Percentiles rank a stretch among this genome's conserved stretches.
phyloP scores from a whole-genome alignment of 306 rosid genomes.

The Malus orientalis region DNA sequence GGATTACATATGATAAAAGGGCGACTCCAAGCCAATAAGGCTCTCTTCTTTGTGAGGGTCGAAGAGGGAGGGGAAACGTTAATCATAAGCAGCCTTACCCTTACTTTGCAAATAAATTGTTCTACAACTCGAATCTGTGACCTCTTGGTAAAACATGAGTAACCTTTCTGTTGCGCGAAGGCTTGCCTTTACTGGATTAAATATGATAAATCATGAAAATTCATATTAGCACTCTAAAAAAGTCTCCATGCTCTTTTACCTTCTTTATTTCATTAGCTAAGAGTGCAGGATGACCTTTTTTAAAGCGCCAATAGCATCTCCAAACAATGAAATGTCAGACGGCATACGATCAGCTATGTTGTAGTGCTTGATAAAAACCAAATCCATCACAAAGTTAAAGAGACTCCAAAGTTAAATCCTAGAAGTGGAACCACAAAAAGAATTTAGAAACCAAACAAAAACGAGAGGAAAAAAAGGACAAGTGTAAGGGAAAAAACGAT shows the following conservation, averaged over 20 bases:
- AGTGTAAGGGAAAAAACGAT: not conserved
- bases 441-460: not conserved
- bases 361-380: not conserved
- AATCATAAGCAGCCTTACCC: no score
- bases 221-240: not conserved
- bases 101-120: no score
- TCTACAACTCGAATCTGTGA: no score
- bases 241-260: no score
- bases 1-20: not conserved
- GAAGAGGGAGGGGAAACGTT: no score
- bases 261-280: no score
- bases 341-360: not conserved
- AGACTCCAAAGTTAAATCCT: not conserved
- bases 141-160: no score
- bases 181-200: no score
- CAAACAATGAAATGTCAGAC: not conserved
- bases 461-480: not conserved
- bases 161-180: no score
- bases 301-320: not conserved
- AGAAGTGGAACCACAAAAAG: not conserved
- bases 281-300: not conserved
- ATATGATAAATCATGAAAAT: not conserved
- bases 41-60: no score
- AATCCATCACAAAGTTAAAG: not conserved
- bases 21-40: no score